Percentiles rank a stretch among this genome's conserved stretches.
Conservation (phyloP, 495 filamentous ascomycete species). For the Penicillium chermesinum region DNA sequence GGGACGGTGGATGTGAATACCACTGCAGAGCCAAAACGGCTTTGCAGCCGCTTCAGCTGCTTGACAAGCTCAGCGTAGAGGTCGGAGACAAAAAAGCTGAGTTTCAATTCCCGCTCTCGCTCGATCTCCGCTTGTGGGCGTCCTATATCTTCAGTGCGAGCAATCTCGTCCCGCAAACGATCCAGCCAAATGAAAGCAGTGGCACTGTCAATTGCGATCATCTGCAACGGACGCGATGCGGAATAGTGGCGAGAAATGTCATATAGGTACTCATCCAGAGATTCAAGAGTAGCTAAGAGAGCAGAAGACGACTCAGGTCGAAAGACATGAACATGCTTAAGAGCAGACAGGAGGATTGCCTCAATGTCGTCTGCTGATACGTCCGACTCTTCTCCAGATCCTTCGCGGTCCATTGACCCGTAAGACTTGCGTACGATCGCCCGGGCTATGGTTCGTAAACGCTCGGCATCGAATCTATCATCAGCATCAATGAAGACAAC, state of each 20-base stretch:
- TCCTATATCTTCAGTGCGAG: conserved; percentile 37
- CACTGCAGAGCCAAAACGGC: conserved; percentile 36
- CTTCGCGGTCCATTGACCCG: neutral
- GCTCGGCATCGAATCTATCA: conserved; percentile 56
- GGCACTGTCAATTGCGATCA: conserved; percentile 50
- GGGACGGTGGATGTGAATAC: conserved; percentile 34
- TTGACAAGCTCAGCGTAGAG: conserved; percentile 31
- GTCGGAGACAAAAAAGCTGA: conserved; percentile 31
- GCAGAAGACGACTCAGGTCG: conserved; percentile 49
- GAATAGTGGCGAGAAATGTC: conserved; percentile 45
- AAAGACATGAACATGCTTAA: conserved; percentile 52
- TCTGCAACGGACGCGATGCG: conserved; percentile 38
- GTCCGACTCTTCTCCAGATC: neutral
- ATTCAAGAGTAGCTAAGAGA: conserved; percentile 46
- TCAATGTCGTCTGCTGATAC: conserved; percentile 19
- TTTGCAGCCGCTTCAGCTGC: conserved; percentile 32
- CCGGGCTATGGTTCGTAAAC: conserved; percentile 43
- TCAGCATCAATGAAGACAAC: conserved; percentile 70
- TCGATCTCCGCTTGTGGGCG: conserved; percentile 28
- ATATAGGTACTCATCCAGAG: conserved; percentile 49
- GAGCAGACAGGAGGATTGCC: conserved; percentile 26
- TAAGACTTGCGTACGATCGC: conserved; percentile 20
- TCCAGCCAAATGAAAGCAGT: conserved; percentile 57
- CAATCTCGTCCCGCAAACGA: conserved; percentile 44
- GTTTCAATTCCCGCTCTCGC: conserved; percentile 21